Evolutionary conservation across 768 basidiomycete species (phyloP).

Genomic region (Naganishia randhawae): DNA sequence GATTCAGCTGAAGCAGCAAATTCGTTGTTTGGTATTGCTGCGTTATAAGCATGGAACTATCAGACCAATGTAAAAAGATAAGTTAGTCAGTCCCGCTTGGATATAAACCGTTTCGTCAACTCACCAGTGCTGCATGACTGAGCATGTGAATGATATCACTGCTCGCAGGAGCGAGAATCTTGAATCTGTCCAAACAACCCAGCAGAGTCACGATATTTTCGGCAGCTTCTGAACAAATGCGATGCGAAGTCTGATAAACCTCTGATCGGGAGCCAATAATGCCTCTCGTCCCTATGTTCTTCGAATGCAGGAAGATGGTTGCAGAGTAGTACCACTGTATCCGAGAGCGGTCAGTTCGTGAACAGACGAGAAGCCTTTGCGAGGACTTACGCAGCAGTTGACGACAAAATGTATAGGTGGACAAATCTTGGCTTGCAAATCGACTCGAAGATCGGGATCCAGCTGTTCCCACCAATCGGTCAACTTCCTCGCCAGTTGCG

Average conservation of each 20-base stretch:
- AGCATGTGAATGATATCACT: slow-evolving; percentile 41
- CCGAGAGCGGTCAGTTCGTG: neutral
- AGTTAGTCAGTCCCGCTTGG: neutral
- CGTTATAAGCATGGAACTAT: slow-evolving; percentile 39
- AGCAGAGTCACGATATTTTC: slow-evolving; percentile 37
- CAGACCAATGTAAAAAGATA: neutral
- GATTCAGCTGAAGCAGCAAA: slow-evolving; percentile 34
- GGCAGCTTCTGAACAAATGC: slow-evolving; percentile 38
- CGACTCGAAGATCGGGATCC: slow-evolving; percentile 28
- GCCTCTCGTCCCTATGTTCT: slow-evolving; percentile 29
- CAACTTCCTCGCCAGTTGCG: slow-evolving; percentile 26
- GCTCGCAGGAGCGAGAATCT: slow-evolving; percentile 34
- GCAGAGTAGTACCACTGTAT: slow-evolving; percentile 42
- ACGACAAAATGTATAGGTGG: slow-evolving; percentile 40
- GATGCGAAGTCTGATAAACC: slow-evolving; percentile 27
- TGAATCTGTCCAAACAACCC: slow-evolving; percentile 30
- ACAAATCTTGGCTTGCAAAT: slow-evolving; percentile 19
- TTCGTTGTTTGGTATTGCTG: slow-evolving; percentile 29
- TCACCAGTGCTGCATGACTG: slow-evolving; percentile 36
- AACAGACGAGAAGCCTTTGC: neutral
- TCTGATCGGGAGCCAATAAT: slow-evolving; percentile 16
- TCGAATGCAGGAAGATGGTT: slow-evolving; percentile 36
- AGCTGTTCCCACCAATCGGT: slow-evolving; percentile 32
- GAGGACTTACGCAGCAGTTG: slow-evolving; percentile 34
- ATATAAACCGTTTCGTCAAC: neutral